A percentile compares a stretch with the other conserved stretches of the same genome.
Conservation (phyloP, 495 filamentous ascomycete species). For the Arthonia radiata region DNA sequence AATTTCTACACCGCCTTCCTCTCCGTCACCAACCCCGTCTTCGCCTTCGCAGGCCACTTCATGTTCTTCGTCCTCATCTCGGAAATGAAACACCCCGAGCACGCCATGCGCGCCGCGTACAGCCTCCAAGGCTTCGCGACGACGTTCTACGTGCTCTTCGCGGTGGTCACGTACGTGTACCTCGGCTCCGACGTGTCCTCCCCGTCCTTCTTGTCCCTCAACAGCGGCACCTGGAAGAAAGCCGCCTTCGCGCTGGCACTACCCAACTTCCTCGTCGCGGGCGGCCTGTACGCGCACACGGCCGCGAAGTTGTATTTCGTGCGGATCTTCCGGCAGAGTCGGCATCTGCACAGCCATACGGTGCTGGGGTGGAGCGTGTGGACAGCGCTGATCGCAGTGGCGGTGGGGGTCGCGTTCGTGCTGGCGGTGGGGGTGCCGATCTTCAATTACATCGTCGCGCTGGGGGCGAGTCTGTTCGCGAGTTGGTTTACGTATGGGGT, state of each 20-base stretch:
- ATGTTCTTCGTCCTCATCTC: constrained; percentile 32
- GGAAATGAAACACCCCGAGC: constrained; percentile 30
- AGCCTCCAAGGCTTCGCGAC: constrained; percentile 20
- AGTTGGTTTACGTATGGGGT: constrained; percentile 13
- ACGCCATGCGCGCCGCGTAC: constrained; percentile 26
- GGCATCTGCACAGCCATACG: constrained; percentile 24
- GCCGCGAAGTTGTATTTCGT: constrained; percentile 25
- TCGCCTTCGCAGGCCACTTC: constrained; percentile 19
- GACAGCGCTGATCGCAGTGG: constrained; percentile 17
- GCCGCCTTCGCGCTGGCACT: constrained; percentile 22
- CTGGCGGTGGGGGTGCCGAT: constrained; percentile 28
- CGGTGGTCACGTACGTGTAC: constrained; percentile 25
- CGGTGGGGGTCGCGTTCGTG: constrained; percentile 22
- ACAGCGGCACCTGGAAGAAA: constrained; percentile 21
- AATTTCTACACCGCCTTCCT: constrained; percentile 17
- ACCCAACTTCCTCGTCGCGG: constrained; percentile 24
- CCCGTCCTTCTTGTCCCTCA: constrained; percentile 26
- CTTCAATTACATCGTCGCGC: constrained; percentile 26
- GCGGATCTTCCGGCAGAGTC: constrained; percentile 19
- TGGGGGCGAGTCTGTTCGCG: constrained; percentile 19
- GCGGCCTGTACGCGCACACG: constrained; percentile 26
- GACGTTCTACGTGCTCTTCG: constrained; percentile 27
- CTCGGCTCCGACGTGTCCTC: constrained; percentile 23
- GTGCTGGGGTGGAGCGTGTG: constrained; percentile 24
- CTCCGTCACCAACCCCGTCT: constrained; percentile 18